phyloP scores from a whole-genome alignment of 805 yeast species.

The Blastobotrys peoriensis region DNA sequence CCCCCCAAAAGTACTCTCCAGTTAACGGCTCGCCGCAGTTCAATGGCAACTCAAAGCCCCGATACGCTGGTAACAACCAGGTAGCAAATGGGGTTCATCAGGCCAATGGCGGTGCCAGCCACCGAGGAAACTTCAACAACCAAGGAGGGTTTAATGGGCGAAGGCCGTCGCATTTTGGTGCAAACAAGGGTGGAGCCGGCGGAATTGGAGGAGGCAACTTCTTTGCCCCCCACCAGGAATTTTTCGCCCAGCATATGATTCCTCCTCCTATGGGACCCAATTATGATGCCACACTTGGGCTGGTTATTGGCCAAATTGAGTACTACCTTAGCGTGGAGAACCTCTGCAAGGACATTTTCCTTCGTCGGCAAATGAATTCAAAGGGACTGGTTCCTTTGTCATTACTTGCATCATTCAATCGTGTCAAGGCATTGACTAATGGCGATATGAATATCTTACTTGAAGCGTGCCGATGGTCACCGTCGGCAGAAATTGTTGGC shows the following conservation, averaged over 20 bases:
- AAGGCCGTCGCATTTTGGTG: conserved; percentile 15
- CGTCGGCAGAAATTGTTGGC: conserved; percentile 47
- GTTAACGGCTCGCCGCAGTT: not conserved
- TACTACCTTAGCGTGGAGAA: conserved; percentile 89
- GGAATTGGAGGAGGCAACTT: conserved; percentile 2
- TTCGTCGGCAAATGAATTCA: conserved; percentile 74
- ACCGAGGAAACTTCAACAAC: conserved; percentile 7
- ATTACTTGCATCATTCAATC: conserved; percentile 62
- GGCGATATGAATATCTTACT: conserved; percentile 49
- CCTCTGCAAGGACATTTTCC: conserved; percentile 72
- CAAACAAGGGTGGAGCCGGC: conserved; percentile 10
- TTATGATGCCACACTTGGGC: conserved; percentile 20
- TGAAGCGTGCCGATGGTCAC: conserved; percentile 50
- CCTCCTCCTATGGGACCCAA: conserved; percentile 13
- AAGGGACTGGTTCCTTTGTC: conserved; percentile 66
- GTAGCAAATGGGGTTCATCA: conserved; percentile 4
- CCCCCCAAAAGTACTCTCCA: conserved; percentile 1
- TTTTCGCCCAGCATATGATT: conserved; percentile 3
- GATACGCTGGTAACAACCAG: conserved; percentile 1
- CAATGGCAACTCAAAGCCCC: not conserved
- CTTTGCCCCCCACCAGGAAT: conserved; percentile 10
- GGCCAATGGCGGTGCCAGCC: conserved; percentile 2
- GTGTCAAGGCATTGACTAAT: conserved; percentile 61
- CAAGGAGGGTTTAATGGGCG: conserved; percentile 8
- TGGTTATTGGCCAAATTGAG: conserved; percentile 60